Evolutionary conservation across 805 yeast species (phyloP), one percentile per base, ranked within the genome.

Genomic region (Candida qinlingensis): DNA sequence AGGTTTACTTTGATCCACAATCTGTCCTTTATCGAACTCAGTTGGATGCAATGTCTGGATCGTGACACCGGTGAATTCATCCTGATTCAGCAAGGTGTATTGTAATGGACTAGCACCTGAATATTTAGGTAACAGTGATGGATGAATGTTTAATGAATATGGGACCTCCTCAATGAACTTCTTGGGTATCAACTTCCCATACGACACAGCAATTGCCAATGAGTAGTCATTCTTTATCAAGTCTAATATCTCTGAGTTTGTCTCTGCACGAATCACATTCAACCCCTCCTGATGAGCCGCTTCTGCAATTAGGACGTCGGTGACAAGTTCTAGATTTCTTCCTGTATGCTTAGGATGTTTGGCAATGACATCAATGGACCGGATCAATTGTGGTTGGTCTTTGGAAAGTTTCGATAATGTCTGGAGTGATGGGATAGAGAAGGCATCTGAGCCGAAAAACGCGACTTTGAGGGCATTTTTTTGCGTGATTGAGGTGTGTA

Each of bases 91-190:
- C 10, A 94, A 65, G 0, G 97, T 82, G 51, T 80, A 74, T 52
- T 92, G 98, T 4, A 94, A 67, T 0, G 99, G 99, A 1, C 97
- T 85, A 0, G 97, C 83, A 1, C 99, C 99, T 3, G 89, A 77
- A 56, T 87, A 80, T 41, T 68, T 69, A 0, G 99, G 99, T 7
- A 94, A 72, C 6, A 90, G 63, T 0, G 97, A 89, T 0, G 99
- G 99, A 63, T 94, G 99, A 1, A 94, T 89, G 61, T 94, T 94
- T 29, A 94, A 61, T 0, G 97, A 95, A 59, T 64, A 79, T 10
- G 64, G 63, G 25, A 82, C 67, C 0, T 63, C 44, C 0, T 59
- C 44, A 2, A 94, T 64, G 54, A 89, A 79, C 2, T 63, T 49
- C 0, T 66, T 68, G 0, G 98, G 97, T 4, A 94, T 89, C 41